Base-by-base conservation (phyloP, 1,284 basidiomycete genomes). In the Gymnopus androsaceus region DNA sequence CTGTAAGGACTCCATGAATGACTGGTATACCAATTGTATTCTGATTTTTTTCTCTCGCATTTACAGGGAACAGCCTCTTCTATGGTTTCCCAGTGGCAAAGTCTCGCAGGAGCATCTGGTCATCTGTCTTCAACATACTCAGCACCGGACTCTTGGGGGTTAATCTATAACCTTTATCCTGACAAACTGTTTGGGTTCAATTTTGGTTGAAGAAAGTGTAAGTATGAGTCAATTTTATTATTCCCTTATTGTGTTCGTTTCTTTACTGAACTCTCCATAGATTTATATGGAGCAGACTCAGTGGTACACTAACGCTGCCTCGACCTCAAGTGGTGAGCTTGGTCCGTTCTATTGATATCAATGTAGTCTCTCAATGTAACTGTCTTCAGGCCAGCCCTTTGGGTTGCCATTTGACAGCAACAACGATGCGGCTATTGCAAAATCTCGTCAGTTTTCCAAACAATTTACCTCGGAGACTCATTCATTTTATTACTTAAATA, bases 91-190 rank as follows among this genome's bases (percentile, higher is more conserved):
- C 55, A 64, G 37, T 72, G 69, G 68, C 57, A 61, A 34, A 51
- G 9, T 12, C 49, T 61, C 12, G 67, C 67, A 0, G 51, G 63
- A 25, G 40, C 59, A 8, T 46, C 58, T 28, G 63, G 61, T 17
- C 65, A 64, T 57, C 58, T 69, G 14, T 55, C 56, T 11, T 64
- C 68, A 19, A 59, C 40, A 7, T 75, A 71, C 48, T 63, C 61
- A 2, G 41, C 61, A 9, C 9, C 58, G 0, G 47, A 56, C 7
- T 67, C 70, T 2, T 75, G 68, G 67, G 69, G 72, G 0, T 50
- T 76, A 19, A 68, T 76, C 53, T 82, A 82, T 62, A 83, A 82
- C 56, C 57, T 82, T 15, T 78, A 73, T 55, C 71, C 75, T 15
- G 79, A 81, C 56, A 68, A 68, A 51, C 62, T 79, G 44, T 53